Base-by-base conservation (phyloP, 73 alveolate species). In the Diophrys appendiculata region DNA sequence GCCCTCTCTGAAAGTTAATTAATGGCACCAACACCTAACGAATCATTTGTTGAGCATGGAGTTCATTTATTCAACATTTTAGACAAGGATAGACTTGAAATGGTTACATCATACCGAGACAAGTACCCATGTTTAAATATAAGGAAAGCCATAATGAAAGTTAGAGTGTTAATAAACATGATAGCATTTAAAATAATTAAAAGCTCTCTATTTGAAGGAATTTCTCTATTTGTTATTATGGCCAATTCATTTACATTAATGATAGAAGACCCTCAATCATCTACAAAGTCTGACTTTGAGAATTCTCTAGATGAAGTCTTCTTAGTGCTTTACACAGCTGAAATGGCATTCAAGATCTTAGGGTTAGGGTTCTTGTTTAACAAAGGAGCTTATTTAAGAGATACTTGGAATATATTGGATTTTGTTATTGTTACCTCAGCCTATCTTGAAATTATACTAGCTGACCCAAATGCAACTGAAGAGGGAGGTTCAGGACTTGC, bases 391-490 rank as follows among this genome's bases (percentile, higher is more conserved):
- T 92, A 92, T 82, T 54, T 92, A 5, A 90, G 92, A 87, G 96
- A 92, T 64, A 69, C 89, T 30, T 92, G 98, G 96, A 92, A 92
- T 65, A 68, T 90, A 1, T 65, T 92, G 29, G 98, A 92, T 83
- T 92, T 92, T 73, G 53, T 73, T 3, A 89, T 92, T 2, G 91
- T 92, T 0, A 79, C 77, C 29, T 77, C 92, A 23, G 92, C 88
- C 0, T 81, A 74, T 27, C 23, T 90, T 5, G 69, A 75, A 14
- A 18, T 80, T 25, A 33, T 43, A 24, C 55, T 86, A 23, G 24
- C 34, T 33, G 69, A 74, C n/a, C 29, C 77, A 78, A 80, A 35
- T 84, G 70, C n/a, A n/a, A n/a, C n/a, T n/a, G n/a, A n/a, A n/a
- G n/a, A n/a, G n/a, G n/a, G n/a, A n/a, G 74, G 83, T 33, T 86